phyloP scores from a whole-genome alignment of 371 early-diverging fungal species.

The Rhizopus stolonifer region DNA sequence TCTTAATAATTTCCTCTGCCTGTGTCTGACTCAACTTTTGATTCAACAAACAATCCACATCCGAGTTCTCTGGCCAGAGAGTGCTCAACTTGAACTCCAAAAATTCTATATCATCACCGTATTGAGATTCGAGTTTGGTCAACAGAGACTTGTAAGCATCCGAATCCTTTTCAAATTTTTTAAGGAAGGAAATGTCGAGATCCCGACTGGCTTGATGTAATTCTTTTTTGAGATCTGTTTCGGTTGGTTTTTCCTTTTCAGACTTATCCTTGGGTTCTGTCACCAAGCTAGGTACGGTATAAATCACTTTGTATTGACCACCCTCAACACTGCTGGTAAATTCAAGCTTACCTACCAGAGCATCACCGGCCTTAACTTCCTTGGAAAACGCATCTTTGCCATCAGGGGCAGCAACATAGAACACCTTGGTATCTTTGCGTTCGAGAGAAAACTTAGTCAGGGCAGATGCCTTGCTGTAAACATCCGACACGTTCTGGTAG shows the following conservation, averaged over 20 bases:
- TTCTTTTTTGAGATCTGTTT: constrained; percentile 53
- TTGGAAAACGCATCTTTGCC: constrained; percentile 57
- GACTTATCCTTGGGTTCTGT: constrained; percentile 18
- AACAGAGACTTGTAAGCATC: constrained; percentile 58
- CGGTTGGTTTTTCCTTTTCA: constrained; percentile 39
- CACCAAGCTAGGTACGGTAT: constrained; percentile 54
- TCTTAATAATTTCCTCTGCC: constrained; percentile 49
- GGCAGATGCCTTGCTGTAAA: constrained; percentile 44
- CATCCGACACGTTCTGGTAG: constrained; percentile 56
- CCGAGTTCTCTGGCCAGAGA: constrained; percentile 51
- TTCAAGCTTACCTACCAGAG: constrained; percentile 70
- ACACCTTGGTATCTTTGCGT: constrained; percentile 31
- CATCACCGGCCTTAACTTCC: constrained; percentile 78
- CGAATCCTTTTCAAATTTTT: constrained; percentile 67
- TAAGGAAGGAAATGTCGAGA: constrained; percentile 75
- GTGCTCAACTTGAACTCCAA: constrained; percentile 61
- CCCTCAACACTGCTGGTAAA: constrained; percentile 57
- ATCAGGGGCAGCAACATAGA: constrained; percentile 41
- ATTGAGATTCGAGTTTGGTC: constrained; percentile 56
- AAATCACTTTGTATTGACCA: constrained; percentile 60
- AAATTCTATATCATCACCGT: constrained; percentile 45
- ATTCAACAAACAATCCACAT: constrained; percentile 16
- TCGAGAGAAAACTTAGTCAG: constrained; percentile 42
- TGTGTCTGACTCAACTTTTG: constrained; percentile 37
- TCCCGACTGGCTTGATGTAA: constrained; percentile 75